Percentiles rank a stretch among this genome's conserved stretches.
phyloP scores from a whole-genome alignment of 1,139 yeast genomes.

The Kodamaea fungicola region DNA sequence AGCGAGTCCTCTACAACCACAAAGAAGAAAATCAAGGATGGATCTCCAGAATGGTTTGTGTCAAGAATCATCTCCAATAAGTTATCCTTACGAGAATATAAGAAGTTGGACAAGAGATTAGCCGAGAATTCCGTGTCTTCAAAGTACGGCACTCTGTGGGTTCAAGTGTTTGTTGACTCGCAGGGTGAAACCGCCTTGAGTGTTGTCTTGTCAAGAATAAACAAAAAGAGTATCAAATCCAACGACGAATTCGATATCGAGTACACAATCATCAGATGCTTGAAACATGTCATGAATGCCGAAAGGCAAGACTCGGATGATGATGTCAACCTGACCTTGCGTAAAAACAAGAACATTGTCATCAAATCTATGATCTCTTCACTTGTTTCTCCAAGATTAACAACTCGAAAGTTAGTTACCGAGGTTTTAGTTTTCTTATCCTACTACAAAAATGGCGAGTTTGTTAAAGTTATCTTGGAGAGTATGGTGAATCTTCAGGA shows the following conservation, averaged over 20 bases:
- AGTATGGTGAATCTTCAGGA: constrained; percentile 36
- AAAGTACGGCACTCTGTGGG: constrained; percentile 26
- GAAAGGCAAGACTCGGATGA: constrained; percentile 18
- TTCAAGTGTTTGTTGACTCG: constrained; percentile 29
- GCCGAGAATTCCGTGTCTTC: constrained; percentile 17
- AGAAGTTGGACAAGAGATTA: constrained; percentile 34
- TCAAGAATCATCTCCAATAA: constrained; percentile 34
- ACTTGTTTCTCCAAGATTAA: constrained; percentile 37
- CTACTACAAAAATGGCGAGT: constrained; percentile 23
- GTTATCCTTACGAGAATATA: constrained; percentile 31
- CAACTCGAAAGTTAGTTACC: constrained; percentile 41
- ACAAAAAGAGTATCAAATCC: constrained; percentile 41
- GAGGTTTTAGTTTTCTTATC: constrained; percentile 40
- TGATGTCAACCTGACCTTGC: constrained; percentile 5
- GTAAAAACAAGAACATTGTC: constrained; percentile 28
- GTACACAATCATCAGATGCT: constrained; percentile 35
- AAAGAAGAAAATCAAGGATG: constrained; percentile 29
- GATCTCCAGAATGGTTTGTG: constrained; percentile 45
- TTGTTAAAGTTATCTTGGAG: constrained; percentile 28
- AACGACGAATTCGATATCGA: constrained; percentile 46
- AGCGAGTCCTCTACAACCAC: constrained; percentile 9
- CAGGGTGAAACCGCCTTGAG: constrained; percentile 48
- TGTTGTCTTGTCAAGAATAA: constrained; percentile 36
- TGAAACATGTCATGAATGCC: constrained; percentile 30
- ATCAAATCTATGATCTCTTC: constrained; percentile 37